Conservation (phyloP, 306 rosid genomes). For the Prinsepia uniflora region DNA sequence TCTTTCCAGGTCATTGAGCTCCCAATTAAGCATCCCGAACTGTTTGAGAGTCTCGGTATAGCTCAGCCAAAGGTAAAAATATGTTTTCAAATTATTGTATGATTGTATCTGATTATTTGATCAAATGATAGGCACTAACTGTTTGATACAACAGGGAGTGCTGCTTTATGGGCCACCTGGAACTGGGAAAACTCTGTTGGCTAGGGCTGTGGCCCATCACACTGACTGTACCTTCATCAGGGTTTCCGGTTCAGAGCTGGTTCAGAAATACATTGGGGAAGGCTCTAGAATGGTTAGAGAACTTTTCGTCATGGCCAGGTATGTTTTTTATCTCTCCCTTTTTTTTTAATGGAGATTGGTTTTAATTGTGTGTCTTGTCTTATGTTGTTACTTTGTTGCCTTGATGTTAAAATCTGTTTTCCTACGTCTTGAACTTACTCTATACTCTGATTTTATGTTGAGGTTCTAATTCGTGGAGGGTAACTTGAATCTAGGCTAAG, state of each 20-base stretch:
- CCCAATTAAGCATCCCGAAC: slow-evolving; percentile 96
- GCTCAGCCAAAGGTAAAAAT: slow-evolving; percentile 93
- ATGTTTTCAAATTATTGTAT: neutral
- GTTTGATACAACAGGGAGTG: slow-evolving; percentile 60
- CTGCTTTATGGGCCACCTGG: slow-evolving; percentile 97
- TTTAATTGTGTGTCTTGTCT: neutral
- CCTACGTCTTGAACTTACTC: neutral
- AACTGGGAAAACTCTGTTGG: slow-evolving; percentile 94
- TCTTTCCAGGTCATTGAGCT: slow-evolving; percentile 84
- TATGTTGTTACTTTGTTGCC: neutral
- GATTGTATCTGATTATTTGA: neutral
- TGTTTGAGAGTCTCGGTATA: slow-evolving; percentile 99
- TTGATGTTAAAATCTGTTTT: neutral
- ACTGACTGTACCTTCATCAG: slow-evolving; percentile 98
- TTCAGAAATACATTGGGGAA: slow-evolving; percentile 98
- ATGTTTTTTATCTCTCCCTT: slow-evolving; percentile 30
- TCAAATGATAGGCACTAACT: slow-evolving; percentile 3
- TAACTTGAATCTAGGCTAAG: neutral
- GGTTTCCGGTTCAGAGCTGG: slow-evolving; percentile 97
- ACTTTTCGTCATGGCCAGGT: slow-evolving; percentile 99
- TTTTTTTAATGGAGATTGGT: neutral
- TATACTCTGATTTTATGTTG: neutral
- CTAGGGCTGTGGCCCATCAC: slow-evolving; percentile 99
- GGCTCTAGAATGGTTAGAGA: slow-evolving; percentile 99
- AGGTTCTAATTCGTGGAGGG: neutral